Percentiles rank a stretch among this genome's conserved stretches.
phyloP scores from a whole-genome alignment of 2,329 filamentous ascomycete genomes.

The Pseudocercospora fijiensis region DNA sequence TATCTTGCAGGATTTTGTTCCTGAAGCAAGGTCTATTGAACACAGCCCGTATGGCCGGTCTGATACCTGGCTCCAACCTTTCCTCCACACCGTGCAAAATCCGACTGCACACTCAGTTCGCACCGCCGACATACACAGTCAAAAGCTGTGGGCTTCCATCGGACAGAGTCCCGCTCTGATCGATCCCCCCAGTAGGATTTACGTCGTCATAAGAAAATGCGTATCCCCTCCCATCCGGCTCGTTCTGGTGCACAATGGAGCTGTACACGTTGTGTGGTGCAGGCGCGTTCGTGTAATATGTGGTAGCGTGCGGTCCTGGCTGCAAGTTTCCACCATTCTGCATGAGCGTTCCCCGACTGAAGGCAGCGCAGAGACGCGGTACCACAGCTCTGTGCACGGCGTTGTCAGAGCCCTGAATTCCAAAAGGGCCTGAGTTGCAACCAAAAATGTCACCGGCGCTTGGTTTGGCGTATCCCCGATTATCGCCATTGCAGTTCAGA shows the following conservation, averaged over 20 bases:
- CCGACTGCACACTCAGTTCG: neutral
- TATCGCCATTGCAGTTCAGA: conserved; percentile 44
- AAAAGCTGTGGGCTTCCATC: conserved; percentile 46
- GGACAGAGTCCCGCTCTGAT: conserved; percentile 53
- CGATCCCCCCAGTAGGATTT: conserved; percentile 40
- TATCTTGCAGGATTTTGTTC: neutral
- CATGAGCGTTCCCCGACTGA: conserved; percentile 71
- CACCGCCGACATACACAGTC: conserved; percentile 51
- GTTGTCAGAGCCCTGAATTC: conserved; percentile 44
- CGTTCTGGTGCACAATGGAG: conserved; percentile 59
- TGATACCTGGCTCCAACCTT: neutral
- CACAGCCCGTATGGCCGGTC: neutral
- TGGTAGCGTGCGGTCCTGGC: conserved; percentile 40
- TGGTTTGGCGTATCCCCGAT: conserved; percentile 56
- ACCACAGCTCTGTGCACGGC: conserved; percentile 58
- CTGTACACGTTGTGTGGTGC: conserved; percentile 54
- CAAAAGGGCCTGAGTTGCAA: conserved; percentile 65
- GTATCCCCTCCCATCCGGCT: conserved; percentile 62
- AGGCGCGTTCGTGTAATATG: conserved; percentile 47
- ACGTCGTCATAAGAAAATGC: conserved; percentile 70
- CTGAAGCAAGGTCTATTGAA: neutral
- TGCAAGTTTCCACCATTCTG: conserved; percentile 49
- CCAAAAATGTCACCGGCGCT: conserved; percentile 64
- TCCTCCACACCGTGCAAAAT: neutral
- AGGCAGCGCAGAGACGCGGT: conserved; percentile 71